These are phyloP conservation scores for Pleomassaria siparia DNA, from an alignment of 2,329 filamentous ascomycete species.

Conservation along the genomic window DNA sequence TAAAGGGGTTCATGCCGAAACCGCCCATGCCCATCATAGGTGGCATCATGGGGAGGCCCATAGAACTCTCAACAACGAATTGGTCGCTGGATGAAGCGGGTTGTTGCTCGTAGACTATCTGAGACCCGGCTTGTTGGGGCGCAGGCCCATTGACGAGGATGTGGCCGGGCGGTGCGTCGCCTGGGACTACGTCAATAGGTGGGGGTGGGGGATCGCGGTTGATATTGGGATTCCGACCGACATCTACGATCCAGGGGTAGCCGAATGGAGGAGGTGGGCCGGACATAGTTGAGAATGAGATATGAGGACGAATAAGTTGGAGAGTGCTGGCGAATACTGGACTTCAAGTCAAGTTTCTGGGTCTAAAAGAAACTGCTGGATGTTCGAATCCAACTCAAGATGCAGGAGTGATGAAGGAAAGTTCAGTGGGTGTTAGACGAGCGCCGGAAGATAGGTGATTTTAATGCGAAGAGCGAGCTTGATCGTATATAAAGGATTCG, in stretches of 20 bases:
- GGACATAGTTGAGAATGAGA: slow-evolving; percentile 20
- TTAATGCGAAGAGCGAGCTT: background rate
- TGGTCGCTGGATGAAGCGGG: too few species aligned
- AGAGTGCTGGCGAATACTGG: background rate
- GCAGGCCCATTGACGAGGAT: slow-evolving; percentile 9
- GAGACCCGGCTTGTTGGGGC: too few species aligned
- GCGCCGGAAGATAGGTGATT: background rate
- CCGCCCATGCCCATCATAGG: too few species aligned
- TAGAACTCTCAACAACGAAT: too few species aligned
- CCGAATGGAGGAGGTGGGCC: slow-evolving; percentile 28
- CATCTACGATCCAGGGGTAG: slow-evolving; percentile 29
- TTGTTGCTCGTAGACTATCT: too few species aligned
- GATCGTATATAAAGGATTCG: background rate
- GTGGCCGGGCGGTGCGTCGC: slow-evolving; percentile 4
- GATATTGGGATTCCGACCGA: slow-evolving; percentile 39
- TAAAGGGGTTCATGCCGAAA: background rate
- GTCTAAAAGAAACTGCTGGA: background rate
- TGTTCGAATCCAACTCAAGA: too few species aligned
- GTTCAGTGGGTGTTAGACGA: too few species aligned
- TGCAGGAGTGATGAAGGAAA: background rate
- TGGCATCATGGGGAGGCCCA: too few species aligned
- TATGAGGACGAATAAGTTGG: background rate
- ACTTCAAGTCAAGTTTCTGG: background rate
- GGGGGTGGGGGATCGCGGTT: slow-evolving; percentile 36
- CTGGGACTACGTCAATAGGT: slow-evolving; percentile 16